Conservation (phyloP, 2,329 filamentous ascomycete genomes). For the Hirsutella minnesotensis region DNA sequence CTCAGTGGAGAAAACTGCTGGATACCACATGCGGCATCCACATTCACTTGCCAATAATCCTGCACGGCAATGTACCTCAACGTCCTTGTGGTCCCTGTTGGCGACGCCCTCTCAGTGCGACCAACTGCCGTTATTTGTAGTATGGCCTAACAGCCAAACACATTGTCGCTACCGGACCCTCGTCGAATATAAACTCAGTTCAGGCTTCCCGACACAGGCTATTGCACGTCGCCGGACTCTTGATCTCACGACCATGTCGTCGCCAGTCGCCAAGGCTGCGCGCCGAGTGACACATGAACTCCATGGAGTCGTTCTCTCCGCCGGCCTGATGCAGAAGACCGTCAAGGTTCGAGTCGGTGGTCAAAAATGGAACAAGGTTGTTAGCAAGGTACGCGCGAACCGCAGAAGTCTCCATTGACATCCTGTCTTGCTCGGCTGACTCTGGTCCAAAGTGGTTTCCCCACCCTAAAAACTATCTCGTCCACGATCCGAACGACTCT, state of each 20-base stretch:
- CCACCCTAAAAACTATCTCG: constrained; percentile 51
- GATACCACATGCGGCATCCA: too few relatives aligned
- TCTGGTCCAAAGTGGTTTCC: constrained; percentile 38
- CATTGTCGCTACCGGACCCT: too few relatives aligned
- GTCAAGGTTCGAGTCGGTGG: constrained; percentile 66
- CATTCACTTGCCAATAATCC: too few relatives aligned
- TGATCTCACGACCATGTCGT: constrained; percentile 22
- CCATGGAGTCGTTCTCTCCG: constrained; percentile 63
- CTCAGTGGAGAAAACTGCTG: too few relatives aligned
- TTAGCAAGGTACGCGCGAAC: constrained; percentile 54
- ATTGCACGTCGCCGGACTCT: not conserved
- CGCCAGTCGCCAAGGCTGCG: constrained; percentile 27
- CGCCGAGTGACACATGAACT: constrained; percentile 37
- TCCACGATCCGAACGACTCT: constrained; percentile 68
- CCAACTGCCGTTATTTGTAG: too few relatives aligned
- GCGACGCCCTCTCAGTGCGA: too few relatives aligned
- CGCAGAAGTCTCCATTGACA: not conserved
- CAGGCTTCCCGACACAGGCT: too few relatives aligned
- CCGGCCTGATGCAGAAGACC: constrained; percentile 66
- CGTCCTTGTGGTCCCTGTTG: too few relatives aligned
- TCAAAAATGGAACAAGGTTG: constrained; percentile 58
- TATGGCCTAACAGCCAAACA: too few relatives aligned
- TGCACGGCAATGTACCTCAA: too few relatives aligned
- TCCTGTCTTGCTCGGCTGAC: not conserved
- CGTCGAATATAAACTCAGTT: too few relatives aligned